Base-by-base conservation (phyloP, 2,329 filamentous ascomycete genomes). In the Lecanosticta acicola region DNA sequence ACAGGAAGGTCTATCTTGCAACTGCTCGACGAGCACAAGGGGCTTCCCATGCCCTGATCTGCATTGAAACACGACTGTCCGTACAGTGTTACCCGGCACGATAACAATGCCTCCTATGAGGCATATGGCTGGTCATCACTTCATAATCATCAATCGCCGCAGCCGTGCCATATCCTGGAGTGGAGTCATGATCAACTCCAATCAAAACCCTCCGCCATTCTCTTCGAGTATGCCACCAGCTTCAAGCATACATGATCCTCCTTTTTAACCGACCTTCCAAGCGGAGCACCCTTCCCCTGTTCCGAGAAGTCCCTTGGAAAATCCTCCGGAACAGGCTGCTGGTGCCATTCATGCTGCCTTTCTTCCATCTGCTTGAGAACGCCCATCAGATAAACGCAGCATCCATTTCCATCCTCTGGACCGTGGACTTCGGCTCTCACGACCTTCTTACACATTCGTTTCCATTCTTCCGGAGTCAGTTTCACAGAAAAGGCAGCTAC, bases 381-480 rank as follows among this genome's bases (percentile, higher is more conserved):
- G 2, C 55, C 58, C 37, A 63, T 47, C 8, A 75, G 51, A 11
- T 63, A 67, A 14, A 46, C 46, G 49, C 59, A 59, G 39, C 59
- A 59, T 1, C 46, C 47, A 41, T 57, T 54, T 3, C 57, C 57
- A 14, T 58, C 54, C 1, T 41, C 38, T 2, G 56, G 64, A 0
- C 71, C 71, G 5, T 67, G 36, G 1, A 76, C 58, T 53, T 73
- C 71, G 1, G 65, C 66, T 43, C 61, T 67, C 18, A 76, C 60
- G n/a, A 70, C 70, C 41, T 67, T 68, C 54, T 71, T 71, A 3
- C 67, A 68, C 39, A 75, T 50, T 7, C 41, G 57, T 32, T 57
- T 63, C 71, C 72, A 76, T 41, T 75, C 71, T 0, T 51, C 51
- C 0, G 69, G 59, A 17, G 63, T 66, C 1, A 76, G 57, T n/a